Conservation (phyloP, 768 basidiomycete species). For the Gymnopilus junonius region DNA sequence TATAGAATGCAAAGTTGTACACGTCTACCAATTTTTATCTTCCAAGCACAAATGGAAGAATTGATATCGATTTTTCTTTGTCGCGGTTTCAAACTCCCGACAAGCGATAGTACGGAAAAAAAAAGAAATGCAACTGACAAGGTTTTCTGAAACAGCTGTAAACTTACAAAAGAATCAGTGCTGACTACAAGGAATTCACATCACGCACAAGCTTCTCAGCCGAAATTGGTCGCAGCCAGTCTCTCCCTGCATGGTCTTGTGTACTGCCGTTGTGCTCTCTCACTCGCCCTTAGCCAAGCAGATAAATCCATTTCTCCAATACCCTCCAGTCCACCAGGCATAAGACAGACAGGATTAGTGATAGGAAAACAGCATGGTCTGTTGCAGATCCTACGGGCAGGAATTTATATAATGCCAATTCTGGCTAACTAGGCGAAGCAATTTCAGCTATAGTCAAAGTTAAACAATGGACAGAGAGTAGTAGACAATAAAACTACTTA, state of each 20-base stretch:
- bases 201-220: conserved; percentile 37
- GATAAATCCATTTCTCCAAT: conserved; percentile 31
- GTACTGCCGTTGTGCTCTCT: conserved; percentile 17
- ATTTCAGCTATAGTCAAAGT: conserved; percentile 19
- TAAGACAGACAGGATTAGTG: conserved; percentile 30
- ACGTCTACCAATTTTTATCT: too few species aligned
- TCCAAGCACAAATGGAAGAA: too few species aligned
- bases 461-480: neutral
- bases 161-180: neutral
- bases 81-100: too few species aligned
- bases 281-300: conserved; percentile 35
- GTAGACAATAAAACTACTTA: conserved; percentile 12
- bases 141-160: too few species aligned
- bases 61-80: too few species aligned
- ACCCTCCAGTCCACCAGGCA: conserved; percentile 35
- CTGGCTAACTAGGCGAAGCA: conserved; percentile 25
- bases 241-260: conserved; percentile 5
- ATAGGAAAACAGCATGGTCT: conserved; percentile 28
- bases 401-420: conserved; percentile 35
- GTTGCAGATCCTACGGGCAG: conserved; percentile 25
- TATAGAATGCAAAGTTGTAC: too few species aligned
- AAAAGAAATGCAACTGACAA: too few species aligned
- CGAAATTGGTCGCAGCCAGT: conserved; percentile 33
- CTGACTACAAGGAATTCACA: conserved; percentile 1
- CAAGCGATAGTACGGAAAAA: too few species aligned